A percentile compares a stretch with the other conserved stretches of the same genome.
These are phyloP conservation scores for Suillus subalutaceus DNA, from an alignment of 768 basidiomycete species.

Conservation along the genomic window DNA sequence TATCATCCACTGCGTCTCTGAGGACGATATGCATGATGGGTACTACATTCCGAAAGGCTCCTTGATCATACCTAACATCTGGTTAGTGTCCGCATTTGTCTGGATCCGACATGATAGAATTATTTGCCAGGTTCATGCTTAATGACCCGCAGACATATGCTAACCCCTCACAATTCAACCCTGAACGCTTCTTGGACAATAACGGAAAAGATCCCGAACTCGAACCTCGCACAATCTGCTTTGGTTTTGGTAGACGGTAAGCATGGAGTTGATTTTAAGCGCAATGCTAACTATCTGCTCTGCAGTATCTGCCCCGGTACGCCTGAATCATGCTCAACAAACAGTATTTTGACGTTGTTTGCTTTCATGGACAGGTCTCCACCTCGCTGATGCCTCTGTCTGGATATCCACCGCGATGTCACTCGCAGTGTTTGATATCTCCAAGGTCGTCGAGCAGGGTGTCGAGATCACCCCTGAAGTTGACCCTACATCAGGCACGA, in stretches of 20 bases:
- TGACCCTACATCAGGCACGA: slow-evolving; percentile 61
- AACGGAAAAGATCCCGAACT: slow-evolving; percentile 42
- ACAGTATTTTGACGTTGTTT: slow-evolving; percentile 20
- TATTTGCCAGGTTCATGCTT: slow-evolving; percentile 31
- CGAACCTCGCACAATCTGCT: slow-evolving; percentile 65
- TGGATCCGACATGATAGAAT: slow-evolving; percentile 2
- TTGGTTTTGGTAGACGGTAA: slow-evolving; percentile 72
- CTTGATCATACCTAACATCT: slow-evolving; percentile 29
- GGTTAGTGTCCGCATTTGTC: slow-evolving; percentile 20
- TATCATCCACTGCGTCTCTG: slow-evolving; percentile 51
- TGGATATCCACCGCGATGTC: slow-evolving; percentile 48
- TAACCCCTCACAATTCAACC: slow-evolving; percentile 58
- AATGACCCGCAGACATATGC: slow-evolving; percentile 43
- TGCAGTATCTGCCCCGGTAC: slow-evolving; percentile 33
- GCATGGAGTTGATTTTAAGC: slow-evolving; percentile 18
- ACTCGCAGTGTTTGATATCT: slow-evolving; percentile 52
- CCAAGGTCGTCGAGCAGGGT: slow-evolving; percentile 47
- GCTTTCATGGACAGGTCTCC: slow-evolving; percentile 35
- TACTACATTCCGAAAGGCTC: slow-evolving; percentile 58
- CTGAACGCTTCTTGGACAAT: slow-evolving; percentile 58
- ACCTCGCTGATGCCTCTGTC: slow-evolving; percentile 54
- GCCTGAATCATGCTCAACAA: not conserved
- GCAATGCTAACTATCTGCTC: slow-evolving; percentile 11
- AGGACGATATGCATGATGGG: slow-evolving; percentile 64
- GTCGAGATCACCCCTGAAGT: slow-evolving; percentile 54